Percentiles rank a stretch among this genome's conserved stretches.
phyloP scores from a whole-genome alignment of 2,329 filamentous ascomycete species.

The Arthrobotrys megalospora region DNA sequence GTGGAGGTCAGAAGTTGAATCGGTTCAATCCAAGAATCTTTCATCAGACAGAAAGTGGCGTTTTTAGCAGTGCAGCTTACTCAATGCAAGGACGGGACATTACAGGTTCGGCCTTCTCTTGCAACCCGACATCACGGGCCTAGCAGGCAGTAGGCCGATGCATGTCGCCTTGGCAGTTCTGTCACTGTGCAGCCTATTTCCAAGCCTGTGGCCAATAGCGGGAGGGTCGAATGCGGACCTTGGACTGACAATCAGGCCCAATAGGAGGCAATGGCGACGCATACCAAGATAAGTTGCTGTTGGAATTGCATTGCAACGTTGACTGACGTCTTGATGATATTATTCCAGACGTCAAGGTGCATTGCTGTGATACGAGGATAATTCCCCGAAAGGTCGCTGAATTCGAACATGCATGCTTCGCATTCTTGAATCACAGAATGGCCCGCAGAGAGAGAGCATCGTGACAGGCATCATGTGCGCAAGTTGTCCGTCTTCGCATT shows the following conservation, averaged over 20 bases:
- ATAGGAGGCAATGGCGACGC: constrained; percentile 41
- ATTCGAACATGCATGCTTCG: background rate
- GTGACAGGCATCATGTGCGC: constrained; percentile 42
- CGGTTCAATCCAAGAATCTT: constrained; percentile 14
- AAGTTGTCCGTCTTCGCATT: background rate
- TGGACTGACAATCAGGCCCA: constrained; percentile 50
- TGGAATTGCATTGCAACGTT: background rate
- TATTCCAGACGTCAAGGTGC: constrained; percentile 1
- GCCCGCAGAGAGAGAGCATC: background rate
- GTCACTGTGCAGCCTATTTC: constrained; percentile 46
- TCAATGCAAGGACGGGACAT: constrained; percentile 39
- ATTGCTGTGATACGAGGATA: background rate
- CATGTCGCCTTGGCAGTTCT: constrained; percentile 44
- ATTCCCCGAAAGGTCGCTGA: background rate
- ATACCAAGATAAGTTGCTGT: background rate
- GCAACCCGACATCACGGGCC: constrained; percentile 47
- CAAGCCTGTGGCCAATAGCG: constrained; percentile 28
- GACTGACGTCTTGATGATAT: constrained; percentile 15
- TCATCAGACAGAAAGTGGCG: constrained; percentile 24
- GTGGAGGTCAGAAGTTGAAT: constrained; percentile 37
- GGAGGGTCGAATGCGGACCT: background rate
- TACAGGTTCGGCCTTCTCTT: constrained; percentile 25
- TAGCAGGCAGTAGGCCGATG: constrained; percentile 31
- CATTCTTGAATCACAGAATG: background rate
- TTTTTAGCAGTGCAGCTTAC: constrained; percentile 7